Evolutionary conservation across 805 yeast genomes (phyloP), one percentile per base, ranked within the genome.

Genomic region (Komagataella kurtzmanii): DNA sequence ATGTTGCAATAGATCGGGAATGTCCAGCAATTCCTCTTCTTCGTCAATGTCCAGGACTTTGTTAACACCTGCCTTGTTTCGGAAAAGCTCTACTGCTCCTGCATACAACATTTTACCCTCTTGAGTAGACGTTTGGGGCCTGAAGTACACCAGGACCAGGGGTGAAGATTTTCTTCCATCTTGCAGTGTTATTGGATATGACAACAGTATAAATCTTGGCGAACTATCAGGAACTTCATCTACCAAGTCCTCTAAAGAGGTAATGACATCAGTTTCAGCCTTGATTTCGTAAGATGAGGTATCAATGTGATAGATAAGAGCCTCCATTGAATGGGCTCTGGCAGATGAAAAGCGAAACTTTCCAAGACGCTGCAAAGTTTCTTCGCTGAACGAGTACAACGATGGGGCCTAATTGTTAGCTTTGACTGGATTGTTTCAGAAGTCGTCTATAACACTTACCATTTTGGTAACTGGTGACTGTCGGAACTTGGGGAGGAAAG

Each of bases 101-200:
- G 97, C 97, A 59, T 88, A 89, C 49, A 87, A 67, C 97, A 89
- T 90, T 64, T 84, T 81, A 60, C 77, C 72, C 52, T 85, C 86
- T 62, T 84, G 91, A 17, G 86, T 83, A n/a, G 88, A 74, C 0
- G 95, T 88, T 23, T 83, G 83, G 3, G 97, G 97, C 54, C 87
- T 76, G 82, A 90, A 90, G 65, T 88, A 90, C n/a, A 90, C 58
- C 62, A 90, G 65, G 1, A 89, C 87, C 55, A 85, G 74, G 3
- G 96, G 97, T 7, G 79, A 74, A 48, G 80, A 75, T 59, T 77
- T 74, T 52, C 95, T 73, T 0, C 95, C 96, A 59, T 89, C 97
- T 36, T 69, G 63, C 7, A 76, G 65, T 21, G 76, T 77, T 59
- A 81, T 66, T 6, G 96, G 96, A 59, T 88, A 83, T 10, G 95